A percentile compares a stretch with the other conserved stretches of the same genome.
phyloP scores from a whole-genome alignment of 2,329 filamentous ascomycete species.

The Colletotrichum ledebouriae region DNA sequence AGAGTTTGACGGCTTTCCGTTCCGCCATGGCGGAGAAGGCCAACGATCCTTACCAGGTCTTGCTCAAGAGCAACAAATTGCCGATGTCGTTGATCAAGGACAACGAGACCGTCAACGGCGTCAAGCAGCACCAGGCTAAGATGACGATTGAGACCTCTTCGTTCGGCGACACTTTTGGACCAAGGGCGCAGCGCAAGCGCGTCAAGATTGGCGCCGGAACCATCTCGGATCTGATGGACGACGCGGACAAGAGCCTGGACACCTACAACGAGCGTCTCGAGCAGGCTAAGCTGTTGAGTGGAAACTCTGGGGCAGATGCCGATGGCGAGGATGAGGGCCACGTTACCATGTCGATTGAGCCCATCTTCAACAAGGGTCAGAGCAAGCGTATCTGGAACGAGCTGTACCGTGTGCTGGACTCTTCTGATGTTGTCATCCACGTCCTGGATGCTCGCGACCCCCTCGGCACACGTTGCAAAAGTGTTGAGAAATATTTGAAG shows the following conservation, averaged over 20 bases:
- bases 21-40: conserved; percentile 92
- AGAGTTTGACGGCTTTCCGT: conserved; percentile 87
- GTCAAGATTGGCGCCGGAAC: conserved; percentile 89
- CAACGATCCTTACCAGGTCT: conserved; percentile 90
- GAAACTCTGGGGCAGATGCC: conserved; percentile 71
- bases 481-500: conserved; percentile 86
- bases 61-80: conserved; percentile 97
- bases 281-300: conserved; percentile 81
- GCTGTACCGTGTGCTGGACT: conserved; percentile 94
- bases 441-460: conserved; percentile 92
- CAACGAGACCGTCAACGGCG: conserved; percentile 75
- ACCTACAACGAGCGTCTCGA: conserved; percentile 85
- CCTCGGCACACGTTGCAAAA: conserved; percentile 86
- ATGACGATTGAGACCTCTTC: conserved; percentile 90
- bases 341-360: conserved; percentile 77
- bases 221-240: conserved; percentile 84
- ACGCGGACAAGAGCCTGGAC: conserved; percentile 84
- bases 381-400: conserved; percentile 98
- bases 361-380: conserved; percentile 94
- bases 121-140: conserved; percentile 94
- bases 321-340: conserved; percentile 58
- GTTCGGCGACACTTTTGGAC: conserved; percentile 90
- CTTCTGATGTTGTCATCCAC: conserved; percentile 95
- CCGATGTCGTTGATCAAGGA: conserved; percentile 95
- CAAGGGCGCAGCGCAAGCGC: conserved; percentile 92